Evolutionary conservation across 2,329 filamentous ascomycete genomes (phyloP), one percentile per base, ranked within the genome.

Genomic region (Hansfordia pulvinata): DNA sequence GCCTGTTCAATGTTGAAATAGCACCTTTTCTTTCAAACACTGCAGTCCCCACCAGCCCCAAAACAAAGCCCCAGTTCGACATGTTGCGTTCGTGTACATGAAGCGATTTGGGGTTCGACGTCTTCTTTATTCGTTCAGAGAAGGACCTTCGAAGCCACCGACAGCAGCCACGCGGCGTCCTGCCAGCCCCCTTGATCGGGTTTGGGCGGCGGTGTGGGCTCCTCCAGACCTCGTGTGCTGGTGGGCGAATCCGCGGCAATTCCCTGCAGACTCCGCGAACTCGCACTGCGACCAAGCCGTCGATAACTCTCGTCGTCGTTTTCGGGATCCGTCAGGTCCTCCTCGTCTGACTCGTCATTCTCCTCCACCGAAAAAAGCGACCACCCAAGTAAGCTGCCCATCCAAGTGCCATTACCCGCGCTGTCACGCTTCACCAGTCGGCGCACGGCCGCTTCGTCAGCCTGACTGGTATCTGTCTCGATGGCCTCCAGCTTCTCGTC

Each of bases 91-190:
- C n/a, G n/a, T n/a, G n/a, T n/a, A n/a, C n/a, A n/a, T n/a, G n/a
- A n/a, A n/a, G n/a, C n/a, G n/a, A n/a, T n/a, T n/a, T n/a, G n/a
- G n/a, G n/a, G n/a, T n/a, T n/a, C n/a, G n/a, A n/a, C n/a, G n/a
- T n/a, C n/a, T n/a, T n/a, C n/a, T 26, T 31, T 13, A 19, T 25
- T 25, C 28, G 30, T 29, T 54, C 49, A 73, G 35, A 74, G 57
- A 37, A 75, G 53, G 23, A 75, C 65, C 41, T 70, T 74, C 15
- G 64, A 63, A 8, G 72, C 74, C 35, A 79, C 70, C 35, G 63
- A 74, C 29, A 79, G 49, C 24, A 80, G 48, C 75, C 74, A 80
- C 10, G 71, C 71, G 15, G 72, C 74, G 47, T 79, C 75, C 31
- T 68, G 62, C 74, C 73, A 78, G 7, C 64, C 64, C 10, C 69